Percentiles rank a stretch among this genome's conserved stretches.
Evolutionary conservation across 441 rosid genomes (phyloP).

Genomic region (Populus hybrid): DNA sequence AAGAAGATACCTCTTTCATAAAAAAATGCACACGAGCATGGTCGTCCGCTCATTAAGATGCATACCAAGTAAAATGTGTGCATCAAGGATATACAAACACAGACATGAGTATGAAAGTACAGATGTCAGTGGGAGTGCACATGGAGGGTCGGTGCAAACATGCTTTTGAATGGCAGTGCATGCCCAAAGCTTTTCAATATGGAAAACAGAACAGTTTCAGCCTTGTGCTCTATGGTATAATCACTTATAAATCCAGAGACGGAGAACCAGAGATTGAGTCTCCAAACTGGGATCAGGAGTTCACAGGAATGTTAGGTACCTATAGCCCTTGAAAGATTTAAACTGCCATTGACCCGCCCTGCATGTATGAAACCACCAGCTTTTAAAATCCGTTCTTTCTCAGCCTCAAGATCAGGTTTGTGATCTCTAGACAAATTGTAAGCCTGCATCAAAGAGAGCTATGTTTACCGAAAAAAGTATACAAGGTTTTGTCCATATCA

Average conservation of each 20-base stretch:
- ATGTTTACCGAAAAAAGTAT: not conserved
- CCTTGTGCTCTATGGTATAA: not conserved
- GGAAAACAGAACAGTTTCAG: not conserved
- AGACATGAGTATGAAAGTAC: too few relatives aligned
- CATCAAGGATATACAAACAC: not conserved
- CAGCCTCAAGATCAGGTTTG: slow-evolving; percentile 93
- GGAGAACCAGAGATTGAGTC: not conserved
- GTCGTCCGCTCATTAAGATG: not conserved
- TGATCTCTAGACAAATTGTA: slow-evolving; percentile 89
- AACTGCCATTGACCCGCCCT: slow-evolving; percentile 94
- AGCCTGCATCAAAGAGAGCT: slow-evolving; percentile 48
- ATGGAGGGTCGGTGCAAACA: not conserved
- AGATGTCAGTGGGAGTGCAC: not conserved
- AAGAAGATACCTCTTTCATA: too few relatives aligned
- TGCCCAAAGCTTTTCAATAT: not conserved
- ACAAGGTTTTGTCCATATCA: not conserved
- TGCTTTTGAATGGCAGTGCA: too few relatives aligned
- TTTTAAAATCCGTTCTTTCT: slow-evolving; percentile 86
- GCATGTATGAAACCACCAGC: slow-evolving; percentile 97
- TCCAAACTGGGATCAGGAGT: not conserved
- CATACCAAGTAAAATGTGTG: not conserved
- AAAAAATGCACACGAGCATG: not conserved
- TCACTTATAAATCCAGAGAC: not conserved
- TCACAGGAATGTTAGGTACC: slow-evolving; percentile 39
- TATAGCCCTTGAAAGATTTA: slow-evolving; percentile 92